Evolutionary conservation across 75 land plant genomes (phyloP).

Genomic region (Picea sitchensis): DNA sequence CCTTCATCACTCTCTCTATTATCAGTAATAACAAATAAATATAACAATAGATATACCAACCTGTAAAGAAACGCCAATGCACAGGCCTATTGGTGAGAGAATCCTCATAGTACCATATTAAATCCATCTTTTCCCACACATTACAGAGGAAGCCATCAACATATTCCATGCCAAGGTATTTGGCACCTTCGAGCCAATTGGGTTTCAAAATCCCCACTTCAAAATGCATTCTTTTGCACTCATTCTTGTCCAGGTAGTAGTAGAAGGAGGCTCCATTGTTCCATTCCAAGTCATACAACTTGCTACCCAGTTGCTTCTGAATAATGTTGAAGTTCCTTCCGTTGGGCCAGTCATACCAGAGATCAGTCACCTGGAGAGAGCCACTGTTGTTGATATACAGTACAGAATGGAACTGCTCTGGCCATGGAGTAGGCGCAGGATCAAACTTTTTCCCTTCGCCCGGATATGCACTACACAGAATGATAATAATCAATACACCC

Average conservation of each 20-base stretch:
- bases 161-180: conserved; percentile 49
- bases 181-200: conserved; percentile 76
- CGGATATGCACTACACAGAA: not conserved
- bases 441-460: conserved; percentile 10
- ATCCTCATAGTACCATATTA: conserved; percentile 83
- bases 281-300: conserved; percentile 79
- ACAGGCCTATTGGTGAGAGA: conserved; percentile 67
- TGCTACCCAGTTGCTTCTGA: conserved; percentile 55
- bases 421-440: conserved; percentile 79
- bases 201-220: conserved; percentile 88
- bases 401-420: conserved; percentile 75
- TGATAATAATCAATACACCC: too few relatives aligned
- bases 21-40: too few relatives aligned
- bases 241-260: conserved; percentile 47
- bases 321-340: conserved; percentile 90
- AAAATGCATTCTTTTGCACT: conserved; percentile 34
- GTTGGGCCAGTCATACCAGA: conserved; percentile 89
- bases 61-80: conserved; percentile 72
- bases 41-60: conserved; percentile 13
- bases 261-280: conserved; percentile 83
- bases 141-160: conserved; percentile 82
- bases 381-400: conserved; percentile 56
- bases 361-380: conserved; percentile 48
- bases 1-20: too few relatives aligned
- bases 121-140: conserved; percentile 78